Base-by-base conservation (phyloP, 2,329 filamentous ascomycete genomes). In the Cladophialophora yegresii region DNA sequence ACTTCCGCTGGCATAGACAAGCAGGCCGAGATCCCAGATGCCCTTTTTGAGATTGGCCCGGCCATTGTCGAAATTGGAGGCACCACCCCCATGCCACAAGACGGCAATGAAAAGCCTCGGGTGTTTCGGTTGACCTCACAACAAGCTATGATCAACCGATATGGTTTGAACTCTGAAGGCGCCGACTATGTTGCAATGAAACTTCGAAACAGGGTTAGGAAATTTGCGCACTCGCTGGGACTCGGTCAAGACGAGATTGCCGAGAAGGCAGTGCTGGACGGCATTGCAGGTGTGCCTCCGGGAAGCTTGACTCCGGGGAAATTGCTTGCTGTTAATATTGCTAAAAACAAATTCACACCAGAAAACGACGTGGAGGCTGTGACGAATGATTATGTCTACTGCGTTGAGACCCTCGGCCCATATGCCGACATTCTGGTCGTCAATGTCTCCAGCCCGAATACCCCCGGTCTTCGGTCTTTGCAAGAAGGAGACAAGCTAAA, bases 351-450 rank as follows among this genome's bases (percentile, higher is more conserved):
- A 82, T 83, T 86, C 54, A 99, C 95, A 0, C 87, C 92, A 22
- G 93, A 96, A 74, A 83, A 83, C 54, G 91, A 98, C 74, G 89
- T 96, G 65, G 85, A 89, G 49, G 93, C 92, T 33, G 89, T 98
- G 16, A 86, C 84, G 57, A 83, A 85, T 26, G 85, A 89, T 71
- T 97, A 98, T 74, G 90, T 95, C n/a, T 91, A 90, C 76, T 96
- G 93, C 72, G 93, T 97, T 3, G 83, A 89, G 61, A 84, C 88
- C 53, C 81, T 99, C 43, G 95, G 89, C 3, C 89, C 84, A 57
- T 99, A 96, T 75, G 92, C 95, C 10, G 95, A 99, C 73, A 89
- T 99, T 40, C 80, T 99, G n/a, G 93, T 98, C 7, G 95, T 99
- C 73, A 99, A 99, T 73, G 95, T 99, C 56, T 96, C 92, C 73